Evolutionary conservation across 2,329 filamentous ascomycete genomes (phyloP).

Genomic region (Cyphellophora attinorum): DNA sequence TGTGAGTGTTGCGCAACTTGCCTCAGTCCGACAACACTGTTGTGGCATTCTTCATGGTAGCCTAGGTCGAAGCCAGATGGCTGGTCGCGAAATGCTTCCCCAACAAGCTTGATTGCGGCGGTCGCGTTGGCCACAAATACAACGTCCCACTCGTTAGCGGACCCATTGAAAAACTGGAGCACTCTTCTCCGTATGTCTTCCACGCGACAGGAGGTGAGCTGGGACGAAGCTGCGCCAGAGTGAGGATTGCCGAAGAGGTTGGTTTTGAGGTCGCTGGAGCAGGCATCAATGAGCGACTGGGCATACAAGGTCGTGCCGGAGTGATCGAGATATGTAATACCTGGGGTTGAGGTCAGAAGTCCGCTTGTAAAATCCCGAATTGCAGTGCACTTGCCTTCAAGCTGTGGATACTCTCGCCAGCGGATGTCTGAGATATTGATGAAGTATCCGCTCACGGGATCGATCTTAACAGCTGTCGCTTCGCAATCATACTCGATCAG

Average conservation of each 20-base stretch:
- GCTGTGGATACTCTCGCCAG: background rate
- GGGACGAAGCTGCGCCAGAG: slow-evolving; percentile 71
- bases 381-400: no score
- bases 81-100: slow-evolving; percentile 60
- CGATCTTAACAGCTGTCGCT: no score
- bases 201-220: slow-evolving; percentile 60
- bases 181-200: slow-evolving; percentile 64
- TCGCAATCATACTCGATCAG: no score
- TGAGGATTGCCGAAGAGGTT: slow-evolving; percentile 86
- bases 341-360: slow-evolving; percentile 38
- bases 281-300: slow-evolving; percentile 68
- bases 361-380: no score
- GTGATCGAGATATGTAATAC: slow-evolving; percentile 78
- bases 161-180: slow-evolving; percentile 68
- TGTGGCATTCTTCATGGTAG: slow-evolving; percentile 78
- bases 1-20: slow-evolving; percentile 50
- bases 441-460: background rate
- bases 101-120: slow-evolving; percentile 75
- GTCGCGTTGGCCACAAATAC: slow-evolving; percentile 93
- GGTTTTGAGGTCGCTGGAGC: slow-evolving; percentile 64
- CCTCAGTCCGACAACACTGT: slow-evolving; percentile 72
- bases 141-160: slow-evolving; percentile 71
- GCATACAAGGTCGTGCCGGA: slow-evolving; percentile 73
- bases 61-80: slow-evolving; percentile 63
- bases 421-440: background rate